Conservation (phyloP, 2,329 filamentous ascomycete species). For the Colletotrichum sp. region DNA sequence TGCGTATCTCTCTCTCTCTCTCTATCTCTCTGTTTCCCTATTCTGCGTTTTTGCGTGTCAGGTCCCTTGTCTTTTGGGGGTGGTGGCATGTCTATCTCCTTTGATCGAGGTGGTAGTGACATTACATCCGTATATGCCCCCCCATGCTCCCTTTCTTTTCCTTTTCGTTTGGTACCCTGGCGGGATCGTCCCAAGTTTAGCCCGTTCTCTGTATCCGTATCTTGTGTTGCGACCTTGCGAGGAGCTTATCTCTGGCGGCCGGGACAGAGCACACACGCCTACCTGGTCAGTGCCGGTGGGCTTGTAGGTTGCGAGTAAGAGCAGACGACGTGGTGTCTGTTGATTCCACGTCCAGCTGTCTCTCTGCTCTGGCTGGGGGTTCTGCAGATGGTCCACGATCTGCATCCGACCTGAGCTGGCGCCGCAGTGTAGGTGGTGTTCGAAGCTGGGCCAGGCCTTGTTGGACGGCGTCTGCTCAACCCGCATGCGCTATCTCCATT, state of each 20-base stretch:
- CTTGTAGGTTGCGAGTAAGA: not conserved
- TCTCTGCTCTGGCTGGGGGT: not conserved
- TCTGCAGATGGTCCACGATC: not conserved
- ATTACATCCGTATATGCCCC: not conserved
- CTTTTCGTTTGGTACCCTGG: not conserved
- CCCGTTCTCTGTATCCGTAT: not conserved
- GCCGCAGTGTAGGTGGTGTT: not conserved
- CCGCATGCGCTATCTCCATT: not conserved
- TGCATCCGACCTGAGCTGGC: not conserved
- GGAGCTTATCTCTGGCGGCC: not conserved
- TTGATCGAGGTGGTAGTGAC: not conserved
- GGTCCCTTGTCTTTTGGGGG: not conserved
- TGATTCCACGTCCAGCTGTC: not conserved
- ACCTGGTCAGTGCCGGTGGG: not conserved
- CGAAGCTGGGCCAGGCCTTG: not conserved
- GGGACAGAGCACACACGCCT: not conserved
- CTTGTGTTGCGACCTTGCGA: not conserved
- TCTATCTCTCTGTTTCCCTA: not conserved
- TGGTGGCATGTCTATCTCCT: not conserved
- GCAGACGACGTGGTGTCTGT: not conserved
- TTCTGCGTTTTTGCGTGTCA: not conserved
- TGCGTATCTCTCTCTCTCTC: not conserved
- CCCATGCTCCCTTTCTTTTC: not conserved
- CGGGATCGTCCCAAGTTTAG: not conserved
- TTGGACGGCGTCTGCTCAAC: not conserved